These are phyloP conservation scores for Oleoguttula mirabilis DNA, from an alignment of 495 filamentous ascomycete species.

Conservation along the genomic window DNA sequence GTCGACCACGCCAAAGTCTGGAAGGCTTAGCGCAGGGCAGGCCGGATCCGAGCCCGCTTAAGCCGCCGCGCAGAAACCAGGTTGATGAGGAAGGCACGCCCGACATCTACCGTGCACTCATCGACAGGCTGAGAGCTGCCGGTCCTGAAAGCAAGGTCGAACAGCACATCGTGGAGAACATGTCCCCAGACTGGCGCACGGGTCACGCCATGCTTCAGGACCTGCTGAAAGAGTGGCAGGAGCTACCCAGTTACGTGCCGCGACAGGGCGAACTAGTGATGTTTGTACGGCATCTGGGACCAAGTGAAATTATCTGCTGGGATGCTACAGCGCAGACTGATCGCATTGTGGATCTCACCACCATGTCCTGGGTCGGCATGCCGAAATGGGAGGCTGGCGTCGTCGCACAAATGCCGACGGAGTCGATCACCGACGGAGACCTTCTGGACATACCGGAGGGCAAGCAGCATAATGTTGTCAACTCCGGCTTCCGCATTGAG, in stretches of 20 bases:
- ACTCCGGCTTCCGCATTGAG: conserved; percentile 49
- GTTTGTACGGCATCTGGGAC: conserved; percentile 32
- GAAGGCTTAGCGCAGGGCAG: not conserved
- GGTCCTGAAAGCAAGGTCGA: conserved; percentile 28
- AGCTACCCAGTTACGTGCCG: conserved; percentile 42
- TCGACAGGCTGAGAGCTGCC: conserved; percentile 36
- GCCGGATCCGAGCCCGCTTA: not conserved
- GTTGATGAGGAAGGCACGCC: conserved; percentile 39
- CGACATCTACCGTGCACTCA: conserved; percentile 39
- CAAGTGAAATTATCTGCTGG: conserved; percentile 28
- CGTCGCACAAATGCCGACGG: conserved; percentile 37
- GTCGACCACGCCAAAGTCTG: not conserved
- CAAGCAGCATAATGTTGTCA: conserved; percentile 36
- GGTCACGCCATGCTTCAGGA: conserved; percentile 32
- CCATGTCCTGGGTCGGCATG: conserved; percentile 22
- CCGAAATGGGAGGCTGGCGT: conserved; percentile 48
- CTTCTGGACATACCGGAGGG: conserved; percentile 27
- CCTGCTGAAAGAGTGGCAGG: conserved; percentile 21
- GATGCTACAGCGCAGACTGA: conserved; percentile 13
- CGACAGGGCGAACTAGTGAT: conserved; percentile 48
- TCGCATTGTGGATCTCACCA: conserved; percentile 27
- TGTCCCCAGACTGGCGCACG: conserved; percentile 44
- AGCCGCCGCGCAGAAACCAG: conserved; percentile 12
- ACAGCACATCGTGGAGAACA: conserved; percentile 34
- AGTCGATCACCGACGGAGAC: conserved; percentile 33